phyloP scores from a whole-genome alignment of 148 eudicot genomes.

The Fagopyrum homotropicum region DNA sequence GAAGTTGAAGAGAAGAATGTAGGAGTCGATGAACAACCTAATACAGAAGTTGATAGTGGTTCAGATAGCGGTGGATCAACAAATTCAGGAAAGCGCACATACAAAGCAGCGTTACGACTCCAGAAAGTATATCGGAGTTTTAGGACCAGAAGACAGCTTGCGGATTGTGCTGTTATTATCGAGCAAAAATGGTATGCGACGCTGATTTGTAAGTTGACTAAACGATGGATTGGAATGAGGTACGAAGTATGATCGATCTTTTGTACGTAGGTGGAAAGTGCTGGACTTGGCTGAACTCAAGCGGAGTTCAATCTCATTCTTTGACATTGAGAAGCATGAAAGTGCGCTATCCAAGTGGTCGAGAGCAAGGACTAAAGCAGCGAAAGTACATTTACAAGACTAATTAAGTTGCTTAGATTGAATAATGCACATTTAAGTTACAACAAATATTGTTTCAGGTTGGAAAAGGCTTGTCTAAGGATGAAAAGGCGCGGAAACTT shows the following conservation, averaged over 20 bases:
- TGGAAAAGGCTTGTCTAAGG: slow-evolving; percentile 57
- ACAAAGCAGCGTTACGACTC: slow-evolving; percentile 31
- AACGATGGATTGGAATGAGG: background rate
- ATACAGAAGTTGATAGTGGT: background rate
- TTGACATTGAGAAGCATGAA: slow-evolving; percentile 43
- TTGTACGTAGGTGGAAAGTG: slow-evolving; percentile 51
- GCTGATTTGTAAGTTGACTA: background rate
- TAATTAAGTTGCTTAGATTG: background rate
- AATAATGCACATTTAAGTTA: background rate
- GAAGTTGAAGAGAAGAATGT: background rate
- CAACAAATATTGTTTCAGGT: slow-evolving; percentile 23
- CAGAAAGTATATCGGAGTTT: slow-evolving; percentile 43
- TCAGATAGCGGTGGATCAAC: background rate
- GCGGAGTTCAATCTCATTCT: slow-evolving; percentile 54
- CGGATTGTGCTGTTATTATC: slow-evolving; percentile 42
- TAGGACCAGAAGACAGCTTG: slow-evolving; percentile 38
- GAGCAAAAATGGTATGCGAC: slow-evolving; percentile 32
- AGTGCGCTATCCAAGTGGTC: slow-evolving; percentile 54
- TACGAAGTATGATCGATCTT: background rate
- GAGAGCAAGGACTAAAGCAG: slow-evolving; percentile 57
- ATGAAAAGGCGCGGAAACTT: slow-evolving; percentile 53
- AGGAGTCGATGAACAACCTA: background rate
- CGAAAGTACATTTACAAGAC: slow-evolving; percentile 29
- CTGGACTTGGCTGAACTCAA: slow-evolving; percentile 58
- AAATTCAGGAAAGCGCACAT: background rate